Conservation (phyloP, 257 asterid genomes). For the Penstemon barbatus region DNA sequence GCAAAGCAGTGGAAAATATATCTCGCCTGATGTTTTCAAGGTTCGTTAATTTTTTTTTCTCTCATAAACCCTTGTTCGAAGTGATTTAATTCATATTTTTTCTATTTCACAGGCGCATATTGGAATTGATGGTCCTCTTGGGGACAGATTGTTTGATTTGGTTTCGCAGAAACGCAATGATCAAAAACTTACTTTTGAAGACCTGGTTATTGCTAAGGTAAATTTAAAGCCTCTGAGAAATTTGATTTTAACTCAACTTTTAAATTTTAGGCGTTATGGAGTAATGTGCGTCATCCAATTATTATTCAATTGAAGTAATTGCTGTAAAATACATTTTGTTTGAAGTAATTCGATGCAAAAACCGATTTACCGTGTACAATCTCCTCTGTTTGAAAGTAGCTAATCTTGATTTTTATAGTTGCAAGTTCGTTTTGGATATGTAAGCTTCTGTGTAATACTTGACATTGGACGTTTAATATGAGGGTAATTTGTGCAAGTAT, state of each 20-base stretch:
- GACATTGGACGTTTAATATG: neutral
- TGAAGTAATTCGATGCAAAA: no score
- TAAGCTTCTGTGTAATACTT: neutral
- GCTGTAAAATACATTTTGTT: no score
- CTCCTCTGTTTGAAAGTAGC: no score
- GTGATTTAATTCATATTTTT: neutral
- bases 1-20: constrained; percentile 47
- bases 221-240: constrained; percentile 11
- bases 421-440: neutral
- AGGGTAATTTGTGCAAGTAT: neutral
- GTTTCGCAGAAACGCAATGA: constrained; percentile 75
- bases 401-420: no score
- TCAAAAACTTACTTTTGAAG: constrained; percentile 71
- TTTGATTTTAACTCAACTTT: neutral
- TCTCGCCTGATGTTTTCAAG: constrained; percentile 70
- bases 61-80: neutral
- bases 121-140: constrained; percentile 76
- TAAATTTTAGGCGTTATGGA: no score
- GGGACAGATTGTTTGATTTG: constrained; percentile 75
- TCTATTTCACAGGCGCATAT: constrained; percentile 46
- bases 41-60: constrained; percentile 29
- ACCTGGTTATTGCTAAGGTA: constrained; percentile 90
- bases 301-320: no score
- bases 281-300: no score
- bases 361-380: no score